Evolutionary conservation across 805 yeast species (phyloP).

Genomic region (Scheffersomyces lignosus): DNA sequence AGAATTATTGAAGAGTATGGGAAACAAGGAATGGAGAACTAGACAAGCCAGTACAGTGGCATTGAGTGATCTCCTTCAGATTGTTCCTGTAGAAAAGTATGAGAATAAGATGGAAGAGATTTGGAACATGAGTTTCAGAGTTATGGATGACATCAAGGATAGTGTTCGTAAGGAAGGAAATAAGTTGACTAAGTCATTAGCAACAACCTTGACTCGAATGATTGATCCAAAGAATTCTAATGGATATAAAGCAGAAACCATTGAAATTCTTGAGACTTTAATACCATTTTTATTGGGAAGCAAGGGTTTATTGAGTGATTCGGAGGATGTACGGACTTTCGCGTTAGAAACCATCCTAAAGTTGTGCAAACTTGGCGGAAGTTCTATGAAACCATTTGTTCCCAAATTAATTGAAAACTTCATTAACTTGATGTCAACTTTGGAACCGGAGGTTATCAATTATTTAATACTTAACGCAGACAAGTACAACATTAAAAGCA

Average conservation of each 20-base stretch:
- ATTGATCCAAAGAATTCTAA: conserved; percentile 48
- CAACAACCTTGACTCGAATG: conserved; percentile 59
- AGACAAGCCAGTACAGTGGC: conserved; percentile 85
- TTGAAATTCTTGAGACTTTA: conserved; percentile 51
- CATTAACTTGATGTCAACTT: conserved; percentile 70
- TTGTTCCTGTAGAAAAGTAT: conserved; percentile 54
- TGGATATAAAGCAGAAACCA: conserved; percentile 38
- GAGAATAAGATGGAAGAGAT: conserved; percentile 58
- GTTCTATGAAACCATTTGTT: conserved; percentile 62
- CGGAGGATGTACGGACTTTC: conserved; percentile 78
- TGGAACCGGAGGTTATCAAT: conserved; percentile 90
- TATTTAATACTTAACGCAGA: conserved; percentile 85
- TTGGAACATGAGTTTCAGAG: conserved; percentile 87
- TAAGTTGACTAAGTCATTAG: conserved; percentile 63
- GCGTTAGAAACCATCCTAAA: conserved; percentile 74
- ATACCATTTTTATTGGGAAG: conserved; percentile 79
- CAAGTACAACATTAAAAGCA: conserved; percentile 71
- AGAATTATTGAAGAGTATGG: conserved; percentile 69
- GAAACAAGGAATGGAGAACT: conserved; percentile 87
- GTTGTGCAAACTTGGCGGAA: conserved; percentile 64
- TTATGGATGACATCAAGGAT: conserved; percentile 91
- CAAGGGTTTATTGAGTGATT: conserved; percentile 79
- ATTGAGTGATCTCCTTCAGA: conserved; percentile 64
- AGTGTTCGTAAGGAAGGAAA: conserved; percentile 84
- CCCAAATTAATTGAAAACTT: conserved; percentile 70